Conservation (phyloP, 2,329 filamentous ascomycete species). For the Dendrostoma leiphaemia region DNA sequence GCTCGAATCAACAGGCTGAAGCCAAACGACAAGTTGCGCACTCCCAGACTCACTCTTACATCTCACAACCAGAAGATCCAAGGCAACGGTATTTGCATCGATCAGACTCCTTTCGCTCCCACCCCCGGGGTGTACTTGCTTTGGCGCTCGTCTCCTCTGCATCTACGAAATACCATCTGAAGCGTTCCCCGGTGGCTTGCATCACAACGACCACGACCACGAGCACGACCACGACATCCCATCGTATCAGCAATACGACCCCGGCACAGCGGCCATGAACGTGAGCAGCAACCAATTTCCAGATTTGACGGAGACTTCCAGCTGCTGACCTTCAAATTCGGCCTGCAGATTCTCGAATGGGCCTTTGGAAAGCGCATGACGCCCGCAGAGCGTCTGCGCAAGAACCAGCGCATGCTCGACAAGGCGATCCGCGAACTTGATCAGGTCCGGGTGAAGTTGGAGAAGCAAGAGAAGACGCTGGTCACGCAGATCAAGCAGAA, state of each 20-base stretch:
- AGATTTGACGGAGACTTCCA: not conserved
- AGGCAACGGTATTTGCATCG: not conserved
- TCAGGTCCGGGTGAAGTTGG: constrained; percentile 89
- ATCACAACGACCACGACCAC: no score
- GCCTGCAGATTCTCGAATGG: constrained; percentile 88
- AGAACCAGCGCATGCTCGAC: constrained; percentile 94
- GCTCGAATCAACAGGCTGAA: not conserved
- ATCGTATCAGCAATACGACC: constrained; percentile 5
- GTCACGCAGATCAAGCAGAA: constrained; percentile 96
- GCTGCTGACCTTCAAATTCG: constrained; percentile 23
- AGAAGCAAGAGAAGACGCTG: constrained; percentile 98
- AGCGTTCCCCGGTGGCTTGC: no score
- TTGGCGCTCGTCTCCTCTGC: no score
- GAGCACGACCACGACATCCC: constrained; percentile 4
- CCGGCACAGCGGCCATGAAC: constrained; percentile 48
- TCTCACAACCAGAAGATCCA: not conserved
- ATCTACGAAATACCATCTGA: no score
- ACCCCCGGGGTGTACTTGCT: no score
- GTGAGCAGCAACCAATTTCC: constrained; percentile 32
- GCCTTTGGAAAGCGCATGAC: constrained; percentile 99
- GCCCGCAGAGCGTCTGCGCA: constrained; percentile 84
- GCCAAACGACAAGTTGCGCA: not conserved
- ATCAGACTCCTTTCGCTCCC: not conserved
- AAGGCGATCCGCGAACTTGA: constrained; percentile 97
- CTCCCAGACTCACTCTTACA: not conserved